Conservation (phyloP, 2,329 filamentous ascomycete genomes). For the Gremmenia infestans region DNA sequence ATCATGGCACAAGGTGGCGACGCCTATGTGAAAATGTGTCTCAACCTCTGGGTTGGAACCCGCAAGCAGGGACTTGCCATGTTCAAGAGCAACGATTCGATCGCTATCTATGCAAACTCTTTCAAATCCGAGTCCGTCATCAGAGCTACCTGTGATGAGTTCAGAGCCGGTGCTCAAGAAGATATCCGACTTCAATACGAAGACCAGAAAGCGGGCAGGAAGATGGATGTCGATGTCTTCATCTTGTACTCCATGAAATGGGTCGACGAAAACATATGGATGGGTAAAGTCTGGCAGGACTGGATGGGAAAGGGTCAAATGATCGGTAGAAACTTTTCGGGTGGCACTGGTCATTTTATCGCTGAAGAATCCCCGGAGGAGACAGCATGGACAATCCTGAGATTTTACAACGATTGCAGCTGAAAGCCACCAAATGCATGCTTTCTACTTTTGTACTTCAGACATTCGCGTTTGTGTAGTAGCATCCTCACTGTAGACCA, state of each 20-base stretch:
- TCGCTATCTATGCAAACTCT: conserved; percentile 39
- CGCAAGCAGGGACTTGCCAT: conserved; percentile 17
- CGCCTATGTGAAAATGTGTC: conserved; percentile 33
- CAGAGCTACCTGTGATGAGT: conserved; percentile 42
- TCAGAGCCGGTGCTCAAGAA: conserved; percentile 37
- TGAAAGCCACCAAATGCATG: not conserved
- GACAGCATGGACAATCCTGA: conserved; percentile 22
- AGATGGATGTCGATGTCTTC: conserved; percentile 38
- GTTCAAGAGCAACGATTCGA: conserved; percentile 33
- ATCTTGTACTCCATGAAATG: conserved; percentile 42
- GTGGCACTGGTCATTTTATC: conserved; percentile 41
- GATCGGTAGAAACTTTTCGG: conserved; percentile 30
- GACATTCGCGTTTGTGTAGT: too few species aligned
- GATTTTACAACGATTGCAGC: conserved; percentile 7
- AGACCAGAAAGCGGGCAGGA: conserved; percentile 41
- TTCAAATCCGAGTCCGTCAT: conserved; percentile 40
- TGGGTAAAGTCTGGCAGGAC: not conserved
- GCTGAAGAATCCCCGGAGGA: conserved; percentile 40
- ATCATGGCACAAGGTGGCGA: conserved; percentile 39
- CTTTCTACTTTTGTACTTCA: too few species aligned
- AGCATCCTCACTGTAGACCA: too few species aligned
- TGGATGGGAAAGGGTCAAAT: conserved; percentile 37
- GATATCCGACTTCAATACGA: conserved; percentile 40
- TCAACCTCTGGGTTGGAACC: conserved; percentile 31
- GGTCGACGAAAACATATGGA: conserved; percentile 5